A percentile compares a stretch with the other conserved stretches of the same genome.
phyloP scores from a whole-genome alignment of 352 stramenopile species.

The Elongisporangium undulatum region DNA sequence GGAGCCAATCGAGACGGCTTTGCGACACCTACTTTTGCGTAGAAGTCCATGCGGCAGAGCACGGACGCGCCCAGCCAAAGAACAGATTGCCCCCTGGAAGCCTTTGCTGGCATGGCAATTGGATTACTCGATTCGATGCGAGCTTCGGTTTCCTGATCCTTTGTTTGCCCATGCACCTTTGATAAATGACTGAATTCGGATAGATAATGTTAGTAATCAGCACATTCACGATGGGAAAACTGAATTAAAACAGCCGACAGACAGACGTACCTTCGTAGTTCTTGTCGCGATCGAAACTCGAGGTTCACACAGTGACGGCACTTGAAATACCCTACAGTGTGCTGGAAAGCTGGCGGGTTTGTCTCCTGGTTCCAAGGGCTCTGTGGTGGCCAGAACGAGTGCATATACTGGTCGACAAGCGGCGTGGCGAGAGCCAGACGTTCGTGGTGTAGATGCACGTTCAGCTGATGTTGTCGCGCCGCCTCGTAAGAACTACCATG shows the following conservation, averaged over 20 bases:
- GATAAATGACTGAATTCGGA: conserved; percentile 11
- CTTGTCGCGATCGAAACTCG: conserved; percentile 38
- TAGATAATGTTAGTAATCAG: neutral
- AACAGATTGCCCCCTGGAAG: neutral
- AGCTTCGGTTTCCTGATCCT: conserved; percentile 1
- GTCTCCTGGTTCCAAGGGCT: conserved; percentile 38
- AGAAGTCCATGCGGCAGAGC: conserved; percentile 24
- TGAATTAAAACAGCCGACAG: neutral
- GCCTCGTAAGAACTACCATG: conserved; percentile 37
- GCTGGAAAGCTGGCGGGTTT: conserved; percentile 10
- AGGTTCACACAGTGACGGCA: conserved; percentile 31
- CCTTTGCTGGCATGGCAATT: too few relatives aligned
- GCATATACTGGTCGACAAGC: conserved; percentile 49
- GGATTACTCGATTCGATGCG: neutral
- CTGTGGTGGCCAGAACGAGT: conserved; percentile 48
- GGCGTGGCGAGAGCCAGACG: conserved; percentile 31
- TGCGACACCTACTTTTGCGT: conserved; percentile 25
- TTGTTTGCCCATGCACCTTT: conserved; percentile 9
- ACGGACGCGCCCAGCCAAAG: conserved; percentile 46
- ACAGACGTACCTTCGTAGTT: conserved; percentile 23
- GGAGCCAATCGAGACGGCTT: conserved; percentile 4
- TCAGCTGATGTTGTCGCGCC: conserved; percentile 40
- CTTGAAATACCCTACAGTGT: conserved; percentile 43
- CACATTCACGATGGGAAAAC: neutral
- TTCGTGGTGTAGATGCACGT: conserved; percentile 29